Percentiles rank a stretch among this genome's conserved stretches.
phyloP scores from a whole-genome alignment of 148 eudicot genomes.

The Spergularia bocconei region DNA sequence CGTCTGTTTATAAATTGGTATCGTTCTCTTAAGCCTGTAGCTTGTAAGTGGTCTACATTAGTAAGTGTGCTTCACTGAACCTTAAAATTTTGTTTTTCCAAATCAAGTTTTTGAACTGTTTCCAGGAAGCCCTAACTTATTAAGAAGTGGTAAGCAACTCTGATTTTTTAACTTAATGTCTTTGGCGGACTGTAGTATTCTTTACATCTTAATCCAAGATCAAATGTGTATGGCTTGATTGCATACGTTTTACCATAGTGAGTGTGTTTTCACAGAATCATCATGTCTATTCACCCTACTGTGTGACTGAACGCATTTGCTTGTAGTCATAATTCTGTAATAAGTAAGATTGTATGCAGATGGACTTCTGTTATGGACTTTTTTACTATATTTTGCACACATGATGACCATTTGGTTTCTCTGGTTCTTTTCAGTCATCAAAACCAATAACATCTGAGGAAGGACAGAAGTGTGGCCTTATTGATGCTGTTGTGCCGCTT shows the following conservation, averaged over 20 bases:
- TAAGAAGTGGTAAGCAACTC: not conserved
- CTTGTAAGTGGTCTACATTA: not conserved
- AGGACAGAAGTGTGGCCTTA: conserved; percentile 72
- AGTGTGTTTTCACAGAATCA: not conserved
- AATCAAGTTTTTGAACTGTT: not conserved
- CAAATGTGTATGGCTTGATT: not conserved
- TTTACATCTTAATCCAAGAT: not conserved
- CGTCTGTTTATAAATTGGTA: not conserved
- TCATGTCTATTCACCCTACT: not conserved
- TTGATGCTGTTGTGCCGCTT: conserved; percentile 77
- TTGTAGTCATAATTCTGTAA: not conserved
- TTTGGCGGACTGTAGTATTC: too few species aligned
- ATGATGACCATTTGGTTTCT: not conserved
- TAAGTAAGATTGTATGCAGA: not conserved
- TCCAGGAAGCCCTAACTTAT: not conserved
- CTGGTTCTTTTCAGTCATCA: conserved; percentile 45
- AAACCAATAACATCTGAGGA: conserved; percentile 77
- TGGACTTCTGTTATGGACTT: not conserved
- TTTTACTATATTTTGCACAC: not conserved
- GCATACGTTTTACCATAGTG: not conserved
- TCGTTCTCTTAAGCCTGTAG: not conserved
- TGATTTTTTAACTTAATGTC: not conserved
- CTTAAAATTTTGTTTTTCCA: not conserved
- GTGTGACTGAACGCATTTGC: not conserved
- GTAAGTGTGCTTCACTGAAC: not conserved